phyloP scores from a whole-genome alignment of 2,329 filamentous ascomycete genomes.

The Didymella arachidicola region DNA sequence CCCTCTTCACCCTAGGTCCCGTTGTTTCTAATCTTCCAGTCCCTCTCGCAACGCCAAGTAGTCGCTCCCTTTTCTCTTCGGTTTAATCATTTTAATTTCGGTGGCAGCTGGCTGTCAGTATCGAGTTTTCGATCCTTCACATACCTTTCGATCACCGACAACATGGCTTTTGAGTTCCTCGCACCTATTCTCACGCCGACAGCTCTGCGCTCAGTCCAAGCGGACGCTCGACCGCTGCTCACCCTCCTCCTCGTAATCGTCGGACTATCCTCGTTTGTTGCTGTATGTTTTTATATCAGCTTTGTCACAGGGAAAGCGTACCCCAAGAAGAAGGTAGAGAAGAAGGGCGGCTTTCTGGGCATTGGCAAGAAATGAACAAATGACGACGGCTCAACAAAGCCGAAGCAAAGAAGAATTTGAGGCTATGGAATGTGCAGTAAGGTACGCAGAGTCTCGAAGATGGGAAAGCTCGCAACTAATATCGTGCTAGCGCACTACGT shows the following conservation, averaged over 20 bases:
- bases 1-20: constrained; percentile 19
- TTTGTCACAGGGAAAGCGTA: constrained; percentile 43
- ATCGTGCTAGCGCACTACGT: not conserved
- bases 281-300: constrained; percentile 39
- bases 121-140: not conserved
- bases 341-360: constrained; percentile 35
- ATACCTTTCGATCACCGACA: constrained; percentile 8
- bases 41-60: constrained; percentile 17
- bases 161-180: constrained; percentile 42
- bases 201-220: constrained; percentile 44
- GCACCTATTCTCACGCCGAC: constrained; percentile 44
- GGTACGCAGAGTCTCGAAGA: not conserved
- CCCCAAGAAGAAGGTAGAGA: constrained; percentile 38
- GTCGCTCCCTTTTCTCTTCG: constrained; percentile 20
- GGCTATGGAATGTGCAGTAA: not conserved
- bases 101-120: constrained; percentile 37
- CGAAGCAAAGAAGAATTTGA: not conserved
- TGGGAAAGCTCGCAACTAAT: not conserved
- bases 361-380: constrained; percentile 31
- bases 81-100: constrained; percentile 17
- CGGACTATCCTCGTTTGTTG: constrained; percentile 61
- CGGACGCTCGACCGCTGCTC: constrained; percentile 81
- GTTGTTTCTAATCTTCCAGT: constrained; percentile 17
- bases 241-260: constrained; percentile 81
- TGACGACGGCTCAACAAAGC: not conserved